Evolutionary conservation across 1,139 yeast genomes (phyloP).

Genomic region (Pichia sp.): DNA sequence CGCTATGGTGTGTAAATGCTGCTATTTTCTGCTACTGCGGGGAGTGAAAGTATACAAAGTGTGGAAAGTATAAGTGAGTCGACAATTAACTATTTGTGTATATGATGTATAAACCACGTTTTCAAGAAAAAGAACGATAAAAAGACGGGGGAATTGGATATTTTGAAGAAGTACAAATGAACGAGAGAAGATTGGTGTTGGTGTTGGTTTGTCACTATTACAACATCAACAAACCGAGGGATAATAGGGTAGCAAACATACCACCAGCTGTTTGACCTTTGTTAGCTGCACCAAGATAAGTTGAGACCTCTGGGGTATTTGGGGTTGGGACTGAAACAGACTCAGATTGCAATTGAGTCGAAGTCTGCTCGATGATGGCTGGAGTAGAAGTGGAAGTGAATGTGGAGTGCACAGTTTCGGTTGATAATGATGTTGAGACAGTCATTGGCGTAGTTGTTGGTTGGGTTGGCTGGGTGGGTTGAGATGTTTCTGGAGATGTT

Average conservation of each 20-base stretch:
- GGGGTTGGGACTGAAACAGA: neutral
- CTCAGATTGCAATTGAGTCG: neutral
- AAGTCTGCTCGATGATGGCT: neutral
- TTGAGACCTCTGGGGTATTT: neutral
- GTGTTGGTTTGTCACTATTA: no score
- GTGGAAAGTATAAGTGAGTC: no score
- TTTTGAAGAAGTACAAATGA: no score
- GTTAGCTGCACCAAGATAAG: conserved; percentile 1
- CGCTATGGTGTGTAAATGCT: no score
- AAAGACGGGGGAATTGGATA: no score
- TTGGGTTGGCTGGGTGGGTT: neutral
- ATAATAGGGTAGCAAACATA: neutral
- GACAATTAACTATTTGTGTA: no score
- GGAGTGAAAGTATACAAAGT: no score
- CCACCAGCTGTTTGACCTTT: neutral
- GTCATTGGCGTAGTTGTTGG: neutral
- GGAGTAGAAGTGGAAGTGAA: neutral
- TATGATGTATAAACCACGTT: no score
- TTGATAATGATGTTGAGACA: neutral
- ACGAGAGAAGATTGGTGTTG: no score
- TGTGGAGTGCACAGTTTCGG: neutral
- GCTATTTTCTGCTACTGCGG: no score
- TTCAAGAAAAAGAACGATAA: no score
- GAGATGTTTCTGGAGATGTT: neutral
- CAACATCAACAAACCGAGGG: neutral